phyloP scores from a whole-genome alignment of 192 early-diverging fungal genomes.

The Podila clonocystis region DNA sequence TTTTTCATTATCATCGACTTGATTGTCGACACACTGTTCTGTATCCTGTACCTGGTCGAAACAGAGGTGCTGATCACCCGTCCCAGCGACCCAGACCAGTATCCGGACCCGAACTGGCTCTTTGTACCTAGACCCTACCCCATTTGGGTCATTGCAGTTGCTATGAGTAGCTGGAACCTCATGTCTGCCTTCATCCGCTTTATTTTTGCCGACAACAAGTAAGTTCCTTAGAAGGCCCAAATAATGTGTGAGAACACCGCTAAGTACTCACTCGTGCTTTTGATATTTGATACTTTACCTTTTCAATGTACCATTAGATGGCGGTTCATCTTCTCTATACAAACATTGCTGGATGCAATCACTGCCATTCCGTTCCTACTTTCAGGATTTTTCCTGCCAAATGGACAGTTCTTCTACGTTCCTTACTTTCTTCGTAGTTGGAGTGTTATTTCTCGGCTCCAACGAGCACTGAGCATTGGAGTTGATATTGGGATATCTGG shows the following conservation, averaged over 20 bases:
- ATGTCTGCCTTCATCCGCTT: slow-evolving; percentile 49
- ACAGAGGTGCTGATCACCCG: slow-evolving; percentile 47
- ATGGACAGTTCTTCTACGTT: slow-evolving; percentile 62
- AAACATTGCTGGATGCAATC: slow-evolving; percentile 57
- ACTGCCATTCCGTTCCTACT: slow-evolving; percentile 67
- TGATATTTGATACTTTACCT: background rate
- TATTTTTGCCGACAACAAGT: slow-evolving; percentile 46
- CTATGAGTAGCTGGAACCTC: slow-evolving; percentile 50
- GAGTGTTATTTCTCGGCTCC: slow-evolving; percentile 63
- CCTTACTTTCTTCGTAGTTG: slow-evolving; percentile 73
- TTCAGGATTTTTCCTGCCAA: slow-evolving; percentile 43
- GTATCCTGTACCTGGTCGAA: slow-evolving; percentile 69
- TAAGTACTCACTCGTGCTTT: background rate
- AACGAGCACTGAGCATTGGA: slow-evolving; percentile 64
- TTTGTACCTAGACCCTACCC: slow-evolving; percentile 59
- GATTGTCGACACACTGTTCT: slow-evolving; percentile 63
- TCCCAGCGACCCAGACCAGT: slow-evolving; percentile 14
- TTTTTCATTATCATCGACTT: slow-evolving; percentile 63
- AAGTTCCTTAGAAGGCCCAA: background rate
- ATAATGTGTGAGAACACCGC: background rate
- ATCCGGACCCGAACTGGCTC: slow-evolving; percentile 58
- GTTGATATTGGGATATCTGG: slow-evolving; percentile 60
- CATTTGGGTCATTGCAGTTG: slow-evolving; percentile 53
- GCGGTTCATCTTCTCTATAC: slow-evolving; percentile 56
- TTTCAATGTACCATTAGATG: slow-evolving; percentile 5